Evolutionary conservation across 202 grass and related monocot genomes (phyloP), one percentile per base, ranked within the genome.

Genomic region (Setaria viridis): DNA sequence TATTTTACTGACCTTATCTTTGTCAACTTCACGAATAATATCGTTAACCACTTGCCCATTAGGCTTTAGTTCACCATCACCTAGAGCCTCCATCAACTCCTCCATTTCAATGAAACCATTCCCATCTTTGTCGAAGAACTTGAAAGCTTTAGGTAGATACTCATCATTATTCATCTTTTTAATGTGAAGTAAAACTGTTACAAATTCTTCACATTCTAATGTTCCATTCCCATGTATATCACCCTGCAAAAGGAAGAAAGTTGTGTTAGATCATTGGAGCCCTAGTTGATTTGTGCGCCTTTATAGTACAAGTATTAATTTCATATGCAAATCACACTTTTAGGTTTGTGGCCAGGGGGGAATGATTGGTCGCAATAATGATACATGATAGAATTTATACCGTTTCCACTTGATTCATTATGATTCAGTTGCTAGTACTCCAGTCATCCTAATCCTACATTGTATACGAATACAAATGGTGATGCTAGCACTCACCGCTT

Each of bases 151-250:
- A 10, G 89, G 74, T 58, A 98, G 93, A 72, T 95, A 89, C 66
- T 98, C 89, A 29, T 95, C 89, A 30, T 86, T 98, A 7, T 51
- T 82, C 83, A 93, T 95, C 85, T 88, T 98, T 77, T 95, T 98
- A 5, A 98, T 89, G 91, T 98, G 95, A 64, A 95, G 87, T 15
- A 94, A 93, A 70, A 98, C 84, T 33, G 95, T 93, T 50, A 98
- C 85, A 89, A 98, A 98, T 91, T 95, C 93, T 29, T 95, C 95
- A 2, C 91, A 91, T 54, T 98, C 91, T 79, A 98, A 83, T 48
- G 88, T 88, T 56, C 93, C 91, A 89, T 89, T 90, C 77, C 93
- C 93, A 79, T 95, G 89, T 73, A 85, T 79, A 82, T 95, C 95
- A 58, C 91, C 93, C 95, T 98, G 81, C 20, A 72, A 81, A 83